Conservation (phyloP, 2,329 filamentous ascomycete genomes). For the Colletotrichum neosansevieriae region DNA sequence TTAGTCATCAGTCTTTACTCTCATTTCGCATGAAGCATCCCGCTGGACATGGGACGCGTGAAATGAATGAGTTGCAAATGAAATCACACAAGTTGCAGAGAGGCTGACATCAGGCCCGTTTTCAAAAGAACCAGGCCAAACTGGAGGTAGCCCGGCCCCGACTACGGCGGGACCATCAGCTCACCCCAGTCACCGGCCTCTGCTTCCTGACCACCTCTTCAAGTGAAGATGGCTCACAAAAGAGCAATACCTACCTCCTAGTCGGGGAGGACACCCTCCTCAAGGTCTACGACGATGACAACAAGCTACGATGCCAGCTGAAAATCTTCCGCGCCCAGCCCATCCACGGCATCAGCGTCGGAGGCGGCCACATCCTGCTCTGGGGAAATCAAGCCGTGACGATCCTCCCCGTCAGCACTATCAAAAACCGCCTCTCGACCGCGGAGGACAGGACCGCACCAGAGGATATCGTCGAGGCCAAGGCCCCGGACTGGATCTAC, state of each 20-base stretch:
- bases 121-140: background rate
- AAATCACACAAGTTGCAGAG: background rate
- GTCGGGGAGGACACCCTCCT: conserved; percentile 72
- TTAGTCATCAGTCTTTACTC: conserved; percentile 32
- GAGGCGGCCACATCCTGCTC: conserved; percentile 59
- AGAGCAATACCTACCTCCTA: conserved; percentile 58
- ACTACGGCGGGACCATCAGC: conserved; percentile 52
- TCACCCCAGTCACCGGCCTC: conserved; percentile 71
- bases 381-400: conserved; percentile 79
- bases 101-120: conserved; percentile 4
- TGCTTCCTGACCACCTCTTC: conserved; percentile 57
- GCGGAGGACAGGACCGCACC: conserved; percentile 30
- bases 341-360: conserved; percentile 78
- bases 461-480: conserved; percentile 51
- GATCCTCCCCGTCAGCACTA: conserved; percentile 50
- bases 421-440: conserved; percentile 44
- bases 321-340: conserved; percentile 75
- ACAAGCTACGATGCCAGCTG: conserved; percentile 54
- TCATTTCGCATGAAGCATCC: conserved; percentile 13
- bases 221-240: conserved; percentile 24
- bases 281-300: conserved; percentile 61
- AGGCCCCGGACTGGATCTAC: conserved; percentile 81
- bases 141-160: conserved; percentile 24
- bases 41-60: too few species aligned
- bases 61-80: background rate